A percentile compares a stretch with the other conserved stretches of the same genome.
Conservation (phyloP, 2,329 filamentous ascomycete species). For the Venturia effusa region DNA sequence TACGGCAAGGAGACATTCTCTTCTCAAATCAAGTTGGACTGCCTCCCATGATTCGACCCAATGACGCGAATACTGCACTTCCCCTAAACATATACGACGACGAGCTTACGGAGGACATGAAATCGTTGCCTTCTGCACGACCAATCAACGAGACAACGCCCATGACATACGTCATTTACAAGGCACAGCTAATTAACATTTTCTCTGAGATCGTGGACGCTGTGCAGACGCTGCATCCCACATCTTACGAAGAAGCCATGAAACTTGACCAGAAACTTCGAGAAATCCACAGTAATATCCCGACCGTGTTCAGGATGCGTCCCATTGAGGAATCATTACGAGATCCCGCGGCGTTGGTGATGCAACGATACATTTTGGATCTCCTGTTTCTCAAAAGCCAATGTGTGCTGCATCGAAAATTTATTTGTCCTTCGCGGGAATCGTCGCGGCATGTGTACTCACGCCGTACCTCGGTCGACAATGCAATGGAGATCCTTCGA, state of each 20-base stretch:
- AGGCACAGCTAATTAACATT: constrained; percentile 55
- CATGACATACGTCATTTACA: constrained; percentile 68
- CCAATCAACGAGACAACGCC: constrained; percentile 62
- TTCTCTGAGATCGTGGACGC: constrained; percentile 62
- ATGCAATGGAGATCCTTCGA: constrained; percentile 68
- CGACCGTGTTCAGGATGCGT: constrained; percentile 68
- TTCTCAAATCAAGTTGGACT: constrained; percentile 63
- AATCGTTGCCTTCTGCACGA: constrained; percentile 54
- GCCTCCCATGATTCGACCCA: constrained; percentile 56
- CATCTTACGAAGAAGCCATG: constrained; percentile 50
- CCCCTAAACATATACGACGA: constrained; percentile 75
- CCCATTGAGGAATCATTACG: constrained; percentile 61
- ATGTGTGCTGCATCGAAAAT: constrained; percentile 81
- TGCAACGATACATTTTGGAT: constrained; percentile 75
- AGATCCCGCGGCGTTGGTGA: constrained; percentile 58
- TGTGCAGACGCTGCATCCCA: constrained; percentile 51
- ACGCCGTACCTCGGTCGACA: constrained; percentile 72
- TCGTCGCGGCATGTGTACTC: constrained; percentile 79
- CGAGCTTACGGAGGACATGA: constrained; percentile 61
- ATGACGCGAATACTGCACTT: constrained; percentile 64
- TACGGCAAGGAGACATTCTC: constrained; percentile 63
- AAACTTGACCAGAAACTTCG: constrained; percentile 48
- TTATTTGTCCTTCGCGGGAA: constrained; percentile 64
- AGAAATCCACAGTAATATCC: constrained; percentile 52
- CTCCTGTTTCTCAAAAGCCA: constrained; percentile 82